Percentiles rank a stretch among this genome's conserved stretches.
phyloP scores from a whole-genome alignment of 2,329 filamentous ascomycete genomes.

The Madurella mycetomatis region DNA sequence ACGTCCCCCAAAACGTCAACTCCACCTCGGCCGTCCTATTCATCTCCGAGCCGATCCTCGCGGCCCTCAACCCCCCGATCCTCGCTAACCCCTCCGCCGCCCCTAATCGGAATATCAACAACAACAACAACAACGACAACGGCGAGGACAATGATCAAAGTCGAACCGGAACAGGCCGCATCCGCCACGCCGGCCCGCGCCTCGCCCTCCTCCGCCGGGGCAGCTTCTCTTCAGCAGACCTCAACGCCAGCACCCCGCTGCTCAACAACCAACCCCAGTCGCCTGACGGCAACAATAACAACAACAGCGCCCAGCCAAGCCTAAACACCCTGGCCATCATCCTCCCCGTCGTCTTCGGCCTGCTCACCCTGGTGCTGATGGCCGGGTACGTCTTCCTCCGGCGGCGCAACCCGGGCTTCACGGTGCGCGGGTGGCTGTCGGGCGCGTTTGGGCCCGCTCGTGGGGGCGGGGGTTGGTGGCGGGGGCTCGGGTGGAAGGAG shows the following conservation, averaged over 20 bases:
- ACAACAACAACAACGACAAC: not conserved
- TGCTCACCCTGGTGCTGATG: conserved; percentile 11
- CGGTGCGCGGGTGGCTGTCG: not conserved
- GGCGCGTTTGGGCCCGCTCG: too few species aligned
- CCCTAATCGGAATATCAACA: not conserved
- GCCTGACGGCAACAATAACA: not conserved
- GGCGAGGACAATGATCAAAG: too few species aligned
- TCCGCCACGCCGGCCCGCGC: too few species aligned
- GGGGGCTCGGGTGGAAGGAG: not conserved
- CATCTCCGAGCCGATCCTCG: conserved; percentile 12
- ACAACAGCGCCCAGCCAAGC: not conserved
- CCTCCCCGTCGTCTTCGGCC: conserved; percentile 11
- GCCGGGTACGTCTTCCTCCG: not conserved
- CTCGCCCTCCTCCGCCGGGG: too few species aligned
- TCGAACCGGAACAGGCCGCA: too few species aligned
- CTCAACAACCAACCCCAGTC: not conserved
- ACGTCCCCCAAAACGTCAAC: conserved; percentile 5
- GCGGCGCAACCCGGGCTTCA: not conserved
- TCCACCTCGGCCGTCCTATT: conserved; percentile 8
- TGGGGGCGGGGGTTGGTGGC: not conserved
- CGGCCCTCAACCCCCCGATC: not conserved
- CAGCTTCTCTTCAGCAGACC: not conserved
- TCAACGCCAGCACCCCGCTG: not conserved
- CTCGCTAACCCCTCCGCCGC: not conserved
- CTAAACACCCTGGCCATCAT: conserved; percentile 12